Evolutionary conservation across 2,329 filamentous ascomycete genomes (phyloP).

Genomic region (Immersiporthe knoxdaviesiana): DNA sequence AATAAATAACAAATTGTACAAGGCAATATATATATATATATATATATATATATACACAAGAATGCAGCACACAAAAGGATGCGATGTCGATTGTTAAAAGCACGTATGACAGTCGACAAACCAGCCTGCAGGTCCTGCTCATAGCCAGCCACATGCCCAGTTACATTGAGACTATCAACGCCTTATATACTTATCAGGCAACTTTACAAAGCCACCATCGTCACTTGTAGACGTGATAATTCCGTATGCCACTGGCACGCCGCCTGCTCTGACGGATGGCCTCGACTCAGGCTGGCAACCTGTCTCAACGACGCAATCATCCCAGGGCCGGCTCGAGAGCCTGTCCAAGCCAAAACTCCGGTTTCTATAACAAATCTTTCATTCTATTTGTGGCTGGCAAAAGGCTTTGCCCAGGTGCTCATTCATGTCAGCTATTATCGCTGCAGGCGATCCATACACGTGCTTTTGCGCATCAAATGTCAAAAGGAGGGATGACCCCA

Average conservation of each 20-base stretch:
- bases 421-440: background rate
- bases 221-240: background rate
- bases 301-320: background rate
- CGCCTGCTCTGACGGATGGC: background rate
- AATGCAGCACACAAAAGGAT: background rate
- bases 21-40: conserved; percentile 3
- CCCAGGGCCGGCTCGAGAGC: background rate
- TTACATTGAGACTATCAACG: background rate
- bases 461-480: background rate
- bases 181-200: background rate
- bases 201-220: background rate
- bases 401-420: background rate
- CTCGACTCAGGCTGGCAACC: background rate
- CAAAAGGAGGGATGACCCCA: background rate
- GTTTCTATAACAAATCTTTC: background rate
- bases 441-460: conserved; percentile 1
- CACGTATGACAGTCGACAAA: background rate
- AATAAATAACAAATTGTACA: background rate
- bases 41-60: conserved; percentile 2
- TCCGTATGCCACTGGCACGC: background rate
- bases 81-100: background rate
- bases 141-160: background rate
- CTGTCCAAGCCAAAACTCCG: background rate
- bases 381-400: background rate
- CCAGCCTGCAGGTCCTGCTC: background rate